Evolutionary conservation across 2,329 filamentous ascomycete species (phyloP).

Genomic region (Aspergillus costaricaensis): DNA sequence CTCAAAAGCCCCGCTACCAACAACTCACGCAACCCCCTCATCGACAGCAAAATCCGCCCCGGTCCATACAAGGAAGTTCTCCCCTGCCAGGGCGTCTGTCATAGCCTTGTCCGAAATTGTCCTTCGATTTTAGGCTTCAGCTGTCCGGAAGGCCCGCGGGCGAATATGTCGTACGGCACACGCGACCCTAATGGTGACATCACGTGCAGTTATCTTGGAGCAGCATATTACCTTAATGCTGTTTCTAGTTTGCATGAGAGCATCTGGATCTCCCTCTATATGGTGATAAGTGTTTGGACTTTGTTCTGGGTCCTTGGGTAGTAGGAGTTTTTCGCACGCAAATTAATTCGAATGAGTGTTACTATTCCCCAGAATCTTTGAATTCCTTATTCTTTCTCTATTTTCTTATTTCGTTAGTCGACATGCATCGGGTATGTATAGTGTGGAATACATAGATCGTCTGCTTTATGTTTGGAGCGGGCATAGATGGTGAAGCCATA

Average conservation of each 20-base stretch:
- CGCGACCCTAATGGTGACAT: conserved; percentile 41
- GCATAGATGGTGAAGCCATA: background rate
- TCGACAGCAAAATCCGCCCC: conserved; percentile 71
- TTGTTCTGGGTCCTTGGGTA: conserved; percentile 16
- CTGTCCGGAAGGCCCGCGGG: conserved; percentile 63
- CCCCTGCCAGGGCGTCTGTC: conserved; percentile 86
- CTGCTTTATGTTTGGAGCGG: background rate
- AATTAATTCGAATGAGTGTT: too few relatives aligned
- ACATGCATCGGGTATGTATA: background rate
- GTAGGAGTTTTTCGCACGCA: background rate
- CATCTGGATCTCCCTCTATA: conserved; percentile 1
- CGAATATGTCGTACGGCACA: conserved; percentile 55
- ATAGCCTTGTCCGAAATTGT: conserved; percentile 80
- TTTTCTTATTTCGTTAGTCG: background rate
- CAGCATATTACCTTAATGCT: conserved; percentile 53
- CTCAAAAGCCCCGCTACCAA: conserved; percentile 49
- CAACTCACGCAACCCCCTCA: conserved; percentile 67
- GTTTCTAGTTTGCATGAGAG: background rate
- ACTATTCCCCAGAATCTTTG: too few relatives aligned
- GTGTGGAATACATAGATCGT: background rate
- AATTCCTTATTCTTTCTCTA: too few relatives aligned
- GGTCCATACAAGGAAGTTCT: conserved; percentile 93
- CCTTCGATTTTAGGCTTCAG: conserved; percentile 73
- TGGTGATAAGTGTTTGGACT: conserved; percentile 16
- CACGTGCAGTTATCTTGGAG: conserved; percentile 65